Evolutionary conservation across 2,329 filamentous ascomycete genomes (phyloP), one percentile per base, ranked within the genome.

Genomic region (Cordyceps pruinosa): DNA sequence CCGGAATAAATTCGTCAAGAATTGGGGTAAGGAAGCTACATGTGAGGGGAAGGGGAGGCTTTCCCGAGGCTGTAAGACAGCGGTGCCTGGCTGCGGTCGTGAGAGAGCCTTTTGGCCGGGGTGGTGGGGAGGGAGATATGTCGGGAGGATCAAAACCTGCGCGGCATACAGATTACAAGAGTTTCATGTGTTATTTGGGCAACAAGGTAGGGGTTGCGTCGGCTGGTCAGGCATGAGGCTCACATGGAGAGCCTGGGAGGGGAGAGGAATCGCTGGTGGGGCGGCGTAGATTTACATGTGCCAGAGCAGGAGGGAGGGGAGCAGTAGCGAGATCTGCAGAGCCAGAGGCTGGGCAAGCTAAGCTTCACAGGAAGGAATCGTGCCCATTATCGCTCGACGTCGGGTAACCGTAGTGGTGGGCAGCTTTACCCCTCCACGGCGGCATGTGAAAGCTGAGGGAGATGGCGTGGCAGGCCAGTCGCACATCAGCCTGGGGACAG

Each of bases 1-100:
- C 56, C 56, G 56, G 34, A 10, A 47, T 48, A 48, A 46, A 48
- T 44, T 58, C 56, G 56, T 58, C 12, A 17, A 13, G 13, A 47
- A 30, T 55, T 55, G 52, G 52, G 32, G 52, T 55, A 47, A 39
- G 17, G 17, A 6, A 35, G 32, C 25, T 34, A 54, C 41, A 46
- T 35, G 51, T 45, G 42, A 46, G 32, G 51, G 41, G 50, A 4
- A 25, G 30, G 10, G n/a, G n/a, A n/a, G 15, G 10, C 25, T 53
- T 47, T 55, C 41, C 47, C 34, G 47, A 50, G 47, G 47, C 23
- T 39, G 34, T 50, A 37, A 49, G 47, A 15, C 34, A 17, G 17
- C 9, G 9, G 12, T 34, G 15, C 32, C 7, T 28, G 15, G 48
- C 23, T 30, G 23, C 17, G 8, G 34, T 41, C 25, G 12, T 30